Percentiles rank a stretch among this genome's conserved stretches.
phyloP scores from a whole-genome alignment of 2,329 filamentous ascomycete species.

The Paecilomyces sp. region DNA sequence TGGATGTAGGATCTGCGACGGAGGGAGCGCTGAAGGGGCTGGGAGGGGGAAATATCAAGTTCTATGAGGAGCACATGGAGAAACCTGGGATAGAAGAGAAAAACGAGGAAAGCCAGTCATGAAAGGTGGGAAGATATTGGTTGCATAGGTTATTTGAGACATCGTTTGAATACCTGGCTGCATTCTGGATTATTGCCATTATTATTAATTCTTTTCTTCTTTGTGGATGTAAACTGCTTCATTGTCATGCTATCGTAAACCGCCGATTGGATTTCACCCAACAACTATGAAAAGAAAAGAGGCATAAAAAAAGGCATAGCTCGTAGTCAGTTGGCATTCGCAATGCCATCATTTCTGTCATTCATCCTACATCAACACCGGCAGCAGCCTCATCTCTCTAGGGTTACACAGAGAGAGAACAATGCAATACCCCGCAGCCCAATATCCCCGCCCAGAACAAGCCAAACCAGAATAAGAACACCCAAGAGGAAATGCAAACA shows the following conservation, averaged over 20 bases:
- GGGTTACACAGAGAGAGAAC: neutral
- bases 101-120: neutral
- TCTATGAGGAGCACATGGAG: slow-evolving; percentile 9
- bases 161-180: too few relatives aligned
- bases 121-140: neutral
- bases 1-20: slow-evolving; percentile 23
- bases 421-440: neutral
- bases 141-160: neutral
- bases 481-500: neutral
- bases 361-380: neutral
- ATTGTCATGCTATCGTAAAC: too few relatives aligned
- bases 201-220: too few relatives aligned
- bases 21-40: slow-evolving; percentile 22
- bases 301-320: neutral
- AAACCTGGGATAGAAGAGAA: neutral
- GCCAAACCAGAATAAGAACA: neutral
- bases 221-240: too few relatives aligned
- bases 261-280: too few relatives aligned
- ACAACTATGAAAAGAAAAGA: too few relatives aligned
- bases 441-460: neutral
- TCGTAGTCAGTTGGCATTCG: neutral
- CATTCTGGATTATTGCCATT: too few relatives aligned
- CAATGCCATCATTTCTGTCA: neutral
- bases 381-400: neutral
- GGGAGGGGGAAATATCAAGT: slow-evolving; percentile 25